Conservation (phyloP, 2,329 filamentous ascomycete genomes). For the Arthrocladium fulminans region DNA sequence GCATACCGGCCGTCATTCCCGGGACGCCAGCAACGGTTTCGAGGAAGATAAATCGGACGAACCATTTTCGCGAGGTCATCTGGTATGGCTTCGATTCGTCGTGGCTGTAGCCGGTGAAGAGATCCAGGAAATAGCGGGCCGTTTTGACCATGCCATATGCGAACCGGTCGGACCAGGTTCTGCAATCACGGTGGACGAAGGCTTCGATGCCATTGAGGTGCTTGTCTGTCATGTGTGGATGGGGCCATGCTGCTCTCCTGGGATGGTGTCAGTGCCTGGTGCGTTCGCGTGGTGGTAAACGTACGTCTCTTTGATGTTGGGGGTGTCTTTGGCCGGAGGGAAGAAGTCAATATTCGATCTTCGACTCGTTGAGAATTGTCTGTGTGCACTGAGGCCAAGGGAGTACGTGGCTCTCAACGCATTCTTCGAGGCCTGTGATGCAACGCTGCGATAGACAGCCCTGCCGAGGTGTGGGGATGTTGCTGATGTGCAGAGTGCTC, state of each 20-base stretch:
- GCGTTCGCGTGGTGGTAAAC: constrained; percentile 1
- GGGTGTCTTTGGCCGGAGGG: constrained; percentile 52
- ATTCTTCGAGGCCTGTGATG: constrained; percentile 13
- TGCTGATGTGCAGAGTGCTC: constrained; percentile 13
- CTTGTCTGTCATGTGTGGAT: constrained; percentile 54
- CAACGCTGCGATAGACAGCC: constrained; percentile 11
- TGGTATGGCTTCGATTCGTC: constrained; percentile 54
- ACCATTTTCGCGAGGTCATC: constrained; percentile 81
- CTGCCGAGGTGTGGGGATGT: constrained; percentile 17
- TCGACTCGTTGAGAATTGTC: constrained; percentile 33
- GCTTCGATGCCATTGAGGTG: constrained; percentile 68
- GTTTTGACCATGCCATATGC: constrained; percentile 70
- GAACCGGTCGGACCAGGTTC: constrained; percentile 64
- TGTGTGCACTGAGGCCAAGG: constrained; percentile 11
- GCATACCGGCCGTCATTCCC: constrained; percentile 93
- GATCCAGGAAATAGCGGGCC: constrained; percentile 70
- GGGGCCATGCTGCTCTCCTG: constrained; percentile 31
- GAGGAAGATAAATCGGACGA: constrained; percentile 82
- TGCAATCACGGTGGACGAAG: constrained; percentile 61
- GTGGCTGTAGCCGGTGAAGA: constrained; percentile 72
- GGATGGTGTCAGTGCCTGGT: constrained; percentile 4
- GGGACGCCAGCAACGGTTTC: constrained; percentile 92
- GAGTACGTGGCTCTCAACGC: constrained; percentile 23
- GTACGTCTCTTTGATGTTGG: constrained; percentile 28
- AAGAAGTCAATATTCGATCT: constrained; percentile 38